Base-by-base conservation (phyloP, 371 early-diverging fungal species). In the Actinomucor elegans region DNA sequence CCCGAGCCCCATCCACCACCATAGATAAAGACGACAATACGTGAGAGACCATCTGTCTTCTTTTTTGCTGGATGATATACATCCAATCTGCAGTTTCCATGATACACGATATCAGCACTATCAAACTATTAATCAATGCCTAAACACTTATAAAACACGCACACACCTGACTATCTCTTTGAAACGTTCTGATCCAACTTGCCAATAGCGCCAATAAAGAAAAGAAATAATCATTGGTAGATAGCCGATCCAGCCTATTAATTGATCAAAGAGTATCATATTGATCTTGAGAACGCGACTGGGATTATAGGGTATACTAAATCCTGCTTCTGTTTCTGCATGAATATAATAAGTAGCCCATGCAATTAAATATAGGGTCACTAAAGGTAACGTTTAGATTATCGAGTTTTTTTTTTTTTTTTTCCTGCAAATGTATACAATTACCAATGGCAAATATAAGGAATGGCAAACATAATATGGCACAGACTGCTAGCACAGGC, bases 1-100 rank as follows among this genome's bases (percentile, higher is more conserved):
- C 88, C 88, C 34, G 80, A 74, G 5, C 74, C 68, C 91, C 91
- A 91, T 15, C 80, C 71, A 2, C 90, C 90, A 34, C 91, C 91
- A 61, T 89, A 82, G 33, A 90, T 69, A 59, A 89, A 91, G 1
- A 91, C 65, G 53, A 91, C 69, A 12, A 90, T 85, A 18, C 88
- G 90, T 4, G 66, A 40, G 21, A 52, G 45, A 5, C 27, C 14
- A 4, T 38, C 45, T 15, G 20, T 23, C 20, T 27, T 11, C 23
- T 18, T 48, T 14, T 58, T 55, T 10, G 46, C 23, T 5, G 79
- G 75, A 12, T 63, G 61, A 46, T 78, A 78, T 1, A 74, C 55
- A 50, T 78, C 79, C 10, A 78, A 42, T 36, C 26, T 55, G 11
- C 62, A 59, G n/a, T 36, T 20, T 3, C 36, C 43, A 37, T 54